phyloP scores from a whole-genome alignment of 164 flowering plant species.

The Vitis labrusca region DNA sequence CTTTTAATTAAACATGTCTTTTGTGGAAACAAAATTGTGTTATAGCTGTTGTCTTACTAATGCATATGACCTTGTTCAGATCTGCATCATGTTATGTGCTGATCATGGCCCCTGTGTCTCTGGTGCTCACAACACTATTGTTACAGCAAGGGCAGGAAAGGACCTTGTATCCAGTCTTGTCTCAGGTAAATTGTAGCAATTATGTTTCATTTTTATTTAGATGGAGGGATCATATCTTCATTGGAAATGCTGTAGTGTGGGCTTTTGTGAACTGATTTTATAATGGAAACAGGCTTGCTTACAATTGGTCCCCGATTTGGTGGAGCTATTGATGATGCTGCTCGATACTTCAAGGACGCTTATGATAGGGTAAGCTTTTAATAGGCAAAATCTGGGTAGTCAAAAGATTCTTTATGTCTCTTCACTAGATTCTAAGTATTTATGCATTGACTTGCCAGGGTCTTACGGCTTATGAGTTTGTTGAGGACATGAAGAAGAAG shows the following conservation, averaged over 20 bases:
- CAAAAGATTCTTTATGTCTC: background rate
- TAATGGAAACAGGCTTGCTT: slow-evolving; percentile 64
- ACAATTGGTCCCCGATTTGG: slow-evolving; percentile 99
- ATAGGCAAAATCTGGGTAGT: background rate
- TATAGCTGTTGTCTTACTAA: background rate
- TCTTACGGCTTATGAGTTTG: slow-evolving; percentile 88
- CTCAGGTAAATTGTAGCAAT: slow-evolving; percentile 52
- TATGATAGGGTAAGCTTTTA: slow-evolving; percentile 65
- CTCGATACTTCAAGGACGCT: slow-evolving; percentile 96
- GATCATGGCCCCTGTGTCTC: slow-evolving; percentile 99
- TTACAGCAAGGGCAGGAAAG: slow-evolving; percentile 98
- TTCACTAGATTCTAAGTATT: background rate
- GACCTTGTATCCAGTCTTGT: slow-evolving; percentile 97
- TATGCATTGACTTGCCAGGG: slow-evolving; percentile 42
- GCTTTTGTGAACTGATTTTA: background rate
- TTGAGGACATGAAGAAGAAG: slow-evolving; percentile 95
- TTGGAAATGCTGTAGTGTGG: background rate
- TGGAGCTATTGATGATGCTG: slow-evolving; percentile 99
- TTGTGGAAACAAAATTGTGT: background rate
- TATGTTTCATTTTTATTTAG: background rate
- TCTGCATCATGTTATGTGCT: slow-evolving; percentile 97
- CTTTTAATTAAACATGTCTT: background rate
- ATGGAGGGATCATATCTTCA: background rate
- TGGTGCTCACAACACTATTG: slow-evolving; percentile 98
- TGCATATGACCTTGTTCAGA: slow-evolving; percentile 44